Percentiles rank a stretch among this genome's conserved stretches.
Evolutionary conservation across 2,329 filamentous ascomycete species (phyloP).

Genomic region (Hypoxylon sp.): DNA sequence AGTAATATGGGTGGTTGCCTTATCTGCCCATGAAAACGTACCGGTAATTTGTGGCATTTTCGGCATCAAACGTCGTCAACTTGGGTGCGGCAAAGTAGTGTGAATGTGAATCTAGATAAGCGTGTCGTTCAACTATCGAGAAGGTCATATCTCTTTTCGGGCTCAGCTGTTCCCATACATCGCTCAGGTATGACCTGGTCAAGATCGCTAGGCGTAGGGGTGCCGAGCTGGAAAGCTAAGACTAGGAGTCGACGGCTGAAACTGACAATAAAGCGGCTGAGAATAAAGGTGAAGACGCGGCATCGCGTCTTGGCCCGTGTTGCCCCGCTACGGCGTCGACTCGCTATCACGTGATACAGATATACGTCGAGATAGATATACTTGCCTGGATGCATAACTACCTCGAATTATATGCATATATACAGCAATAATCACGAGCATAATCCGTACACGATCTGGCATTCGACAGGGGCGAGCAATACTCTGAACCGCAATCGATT

Average conservation of each 20-base stretch:
- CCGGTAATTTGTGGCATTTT: constrained; percentile 41
- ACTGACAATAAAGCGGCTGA: not conserved
- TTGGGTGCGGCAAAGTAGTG: not conserved
- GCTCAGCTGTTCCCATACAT: not conserved
- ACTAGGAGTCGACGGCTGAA: too few relatives aligned
- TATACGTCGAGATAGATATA: not conserved
- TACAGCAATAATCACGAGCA: not conserved
- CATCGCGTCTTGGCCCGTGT: constrained; percentile 28
- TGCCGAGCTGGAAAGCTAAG: not conserved
- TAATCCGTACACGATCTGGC: not conserved
- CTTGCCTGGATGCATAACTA: not conserved
- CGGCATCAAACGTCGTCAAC: not conserved
- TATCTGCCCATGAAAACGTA: constrained; percentile 19
- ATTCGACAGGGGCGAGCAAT: not conserved
- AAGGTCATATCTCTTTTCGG: not conserved
- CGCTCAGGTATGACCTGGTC: not conserved
- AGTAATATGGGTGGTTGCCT: constrained; percentile 44
- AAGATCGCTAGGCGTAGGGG: too few relatives aligned
- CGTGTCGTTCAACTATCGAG: not conserved
- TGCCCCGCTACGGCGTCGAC: constrained; percentile 2
- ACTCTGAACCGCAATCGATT: constrained; percentile 25
- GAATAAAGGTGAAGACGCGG: constrained; percentile 20
- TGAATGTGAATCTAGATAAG: not conserved
- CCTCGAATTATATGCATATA: not conserved
- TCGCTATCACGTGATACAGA: constrained; percentile 29